Conservation (phyloP, 352 stramenopile genomes). For the Globisporangium ultimum region DNA sequence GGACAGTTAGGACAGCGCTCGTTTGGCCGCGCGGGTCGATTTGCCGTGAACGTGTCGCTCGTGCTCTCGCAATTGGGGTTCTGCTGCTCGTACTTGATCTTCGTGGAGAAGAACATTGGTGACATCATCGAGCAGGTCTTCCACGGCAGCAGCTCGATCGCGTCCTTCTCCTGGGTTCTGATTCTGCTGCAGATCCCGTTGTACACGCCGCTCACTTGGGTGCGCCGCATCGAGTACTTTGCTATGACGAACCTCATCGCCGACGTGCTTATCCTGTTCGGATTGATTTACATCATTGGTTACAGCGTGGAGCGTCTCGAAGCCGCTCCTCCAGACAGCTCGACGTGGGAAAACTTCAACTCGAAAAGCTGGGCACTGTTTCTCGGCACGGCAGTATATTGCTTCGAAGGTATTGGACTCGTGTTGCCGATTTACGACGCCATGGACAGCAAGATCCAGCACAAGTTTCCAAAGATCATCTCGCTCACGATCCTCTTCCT, state of each 20-base stretch:
- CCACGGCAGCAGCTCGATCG: conserved; percentile 32
- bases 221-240: conserved; percentile 75
- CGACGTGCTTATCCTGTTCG: conserved; percentile 56
- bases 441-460: conserved; percentile 48
- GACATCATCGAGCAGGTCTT: conserved; percentile 57
- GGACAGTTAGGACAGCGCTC: conserved; percentile 50
- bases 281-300: conserved; percentile 53
- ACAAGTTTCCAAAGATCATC: conserved; percentile 59
- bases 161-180: conserved; percentile 47
- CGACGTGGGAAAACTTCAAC: conserved; percentile 67
- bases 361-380: conserved; percentile 57
- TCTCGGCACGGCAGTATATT: conserved; percentile 62
- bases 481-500: conserved; percentile 47
- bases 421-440: conserved; percentile 70
- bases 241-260: conserved; percentile 65
- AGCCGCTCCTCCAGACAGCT: conserved; percentile 17
- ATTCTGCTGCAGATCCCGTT: conserved; percentile 63
- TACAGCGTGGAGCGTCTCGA: conserved; percentile 49
- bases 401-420: conserved; percentile 70
- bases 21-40: conserved; percentile 41
- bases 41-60: conserved; percentile 65
- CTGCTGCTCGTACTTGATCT: conserved; percentile 76
- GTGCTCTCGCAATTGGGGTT: conserved; percentile 69
- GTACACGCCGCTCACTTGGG: conserved; percentile 68
- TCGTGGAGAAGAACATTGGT: conserved; percentile 67